phyloP scores from a whole-genome alignment of 1,284 basidiomycete genomes.

The Ustilago bromivora region DNA sequence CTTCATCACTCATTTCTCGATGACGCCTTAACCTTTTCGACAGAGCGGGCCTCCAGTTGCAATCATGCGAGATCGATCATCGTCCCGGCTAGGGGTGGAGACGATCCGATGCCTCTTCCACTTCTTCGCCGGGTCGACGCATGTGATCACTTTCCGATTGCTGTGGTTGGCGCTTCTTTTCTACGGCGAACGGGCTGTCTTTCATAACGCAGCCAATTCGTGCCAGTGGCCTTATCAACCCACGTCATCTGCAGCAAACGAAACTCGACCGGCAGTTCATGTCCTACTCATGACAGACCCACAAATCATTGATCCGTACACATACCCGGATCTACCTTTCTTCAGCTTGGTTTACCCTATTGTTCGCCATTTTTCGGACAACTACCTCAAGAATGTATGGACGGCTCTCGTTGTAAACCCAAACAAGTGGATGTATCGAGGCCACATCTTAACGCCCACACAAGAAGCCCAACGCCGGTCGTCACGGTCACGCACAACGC shows the following conservation, averaged over 20 bases:
- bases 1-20: background rate
- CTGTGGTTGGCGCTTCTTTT: constrained; percentile 42
- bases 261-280: constrained; percentile 19
- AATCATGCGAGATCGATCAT: constrained; percentile 17
- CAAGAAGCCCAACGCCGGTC: constrained; percentile 5
- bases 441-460: constrained; percentile 17
- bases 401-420: constrained; percentile 36
- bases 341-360: constrained; percentile 27
- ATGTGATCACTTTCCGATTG: constrained; percentile 30
- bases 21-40: background rate
- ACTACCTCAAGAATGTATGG: constrained; percentile 53
- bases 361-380: constrained; percentile 46
- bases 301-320: constrained; percentile 49
- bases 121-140: constrained; percentile 25
- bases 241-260: constrained; percentile 12
- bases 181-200: constrained; percentile 37
- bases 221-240: constrained; percentile 34
- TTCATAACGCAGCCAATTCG: constrained; percentile 37
- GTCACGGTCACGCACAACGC: background rate
- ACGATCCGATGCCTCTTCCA: constrained; percentile 14
- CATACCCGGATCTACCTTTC: constrained; percentile 37
- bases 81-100: constrained; percentile 9
- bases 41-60: background rate
- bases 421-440: constrained; percentile 40
- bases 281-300: constrained; percentile 49